These are phyloP conservation scores for Penicillium polonicum DNA, from an alignment of 2,329 filamentous ascomycete species.

Conservation along the genomic window DNA sequence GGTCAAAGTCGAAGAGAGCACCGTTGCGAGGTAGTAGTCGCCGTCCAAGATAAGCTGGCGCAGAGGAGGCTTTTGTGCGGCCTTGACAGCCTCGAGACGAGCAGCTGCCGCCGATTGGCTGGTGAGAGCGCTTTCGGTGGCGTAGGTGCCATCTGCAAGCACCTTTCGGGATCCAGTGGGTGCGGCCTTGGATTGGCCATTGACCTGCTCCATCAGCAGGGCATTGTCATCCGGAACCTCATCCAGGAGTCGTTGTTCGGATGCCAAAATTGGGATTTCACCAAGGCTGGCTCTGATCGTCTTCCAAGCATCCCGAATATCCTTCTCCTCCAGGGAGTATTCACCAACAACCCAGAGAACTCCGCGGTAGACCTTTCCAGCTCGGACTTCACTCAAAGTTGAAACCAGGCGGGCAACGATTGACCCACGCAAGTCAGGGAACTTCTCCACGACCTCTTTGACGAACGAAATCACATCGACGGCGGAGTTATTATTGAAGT, in stretches of 20 bases:
- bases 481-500: constrained; percentile 95
- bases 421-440: constrained; percentile 80
- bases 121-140: constrained; percentile 92
- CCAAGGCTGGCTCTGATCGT: constrained; percentile 89
- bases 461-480: constrained; percentile 98
- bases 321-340: constrained; percentile 88
- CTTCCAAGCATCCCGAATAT: constrained; percentile 96
- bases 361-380: constrained; percentile 94
- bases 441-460: constrained; percentile 98
- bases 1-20: constrained; percentile 91
- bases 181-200: constrained; percentile 75
- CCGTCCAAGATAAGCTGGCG: constrained; percentile 94
- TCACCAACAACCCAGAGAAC: constrained; percentile 98
- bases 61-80: constrained; percentile 91
- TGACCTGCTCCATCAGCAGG: constrained; percentile 67
- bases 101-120: constrained; percentile 87
- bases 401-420: constrained; percentile 88
- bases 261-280: constrained; percentile 94
- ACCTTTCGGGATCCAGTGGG: constrained; percentile 87
- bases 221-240: constrained; percentile 71
- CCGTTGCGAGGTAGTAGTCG: constrained; percentile 93
- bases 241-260: constrained; percentile 87
- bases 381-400: constrained; percentile 87
- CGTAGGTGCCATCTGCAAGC: constrained; percentile 93
- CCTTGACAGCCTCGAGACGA: constrained; percentile 92